Evolutionary conservation across 208 protist genomes (phyloP).

Genomic region (Phytomonas sp.): DNA sequence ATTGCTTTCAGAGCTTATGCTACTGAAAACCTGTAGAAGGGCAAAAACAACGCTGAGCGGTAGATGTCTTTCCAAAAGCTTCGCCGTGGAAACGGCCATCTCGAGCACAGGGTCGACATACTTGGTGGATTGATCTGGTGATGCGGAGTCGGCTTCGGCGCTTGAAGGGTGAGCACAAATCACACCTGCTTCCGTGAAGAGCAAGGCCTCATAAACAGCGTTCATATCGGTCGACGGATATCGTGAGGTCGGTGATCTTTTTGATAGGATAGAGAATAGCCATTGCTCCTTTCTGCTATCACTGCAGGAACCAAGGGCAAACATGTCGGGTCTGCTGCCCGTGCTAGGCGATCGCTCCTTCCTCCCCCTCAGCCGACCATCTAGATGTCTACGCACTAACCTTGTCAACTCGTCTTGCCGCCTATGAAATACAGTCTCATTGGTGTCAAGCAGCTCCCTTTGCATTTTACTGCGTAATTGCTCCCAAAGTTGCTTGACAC

Average conservation of each 20-base stretch:
- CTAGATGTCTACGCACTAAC: neutral
- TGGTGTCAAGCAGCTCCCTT: neutral
- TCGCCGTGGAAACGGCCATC: neutral
- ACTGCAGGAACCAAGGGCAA: neutral
- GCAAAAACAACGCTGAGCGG: constrained; percentile 27
- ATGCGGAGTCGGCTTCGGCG: neutral
- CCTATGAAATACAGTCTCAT: neutral
- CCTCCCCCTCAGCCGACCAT: neutral
- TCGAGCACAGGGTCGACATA: neutral
- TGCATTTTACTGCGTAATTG: neutral
- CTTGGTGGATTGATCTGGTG: neutral
- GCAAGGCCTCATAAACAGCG: neutral
- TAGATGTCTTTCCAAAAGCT: neutral
- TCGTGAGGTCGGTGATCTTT: neutral
- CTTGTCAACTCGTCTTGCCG: neutral
- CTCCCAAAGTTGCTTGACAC: neutral
- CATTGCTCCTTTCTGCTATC: neutral
- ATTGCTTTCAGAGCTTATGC: constrained; percentile 9
- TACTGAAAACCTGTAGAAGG: constrained; percentile 21
- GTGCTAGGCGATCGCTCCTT: neutral
- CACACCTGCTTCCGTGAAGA: neutral
- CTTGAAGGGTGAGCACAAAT: neutral
- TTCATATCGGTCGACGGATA: neutral
- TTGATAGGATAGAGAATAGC: neutral
- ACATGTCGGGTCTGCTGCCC: neutral